Evolutionary conservation across 169 alveolate species (phyloP), one percentile per base, ranked within the genome.

Genomic region (Sarcocystis neurona): DNA sequence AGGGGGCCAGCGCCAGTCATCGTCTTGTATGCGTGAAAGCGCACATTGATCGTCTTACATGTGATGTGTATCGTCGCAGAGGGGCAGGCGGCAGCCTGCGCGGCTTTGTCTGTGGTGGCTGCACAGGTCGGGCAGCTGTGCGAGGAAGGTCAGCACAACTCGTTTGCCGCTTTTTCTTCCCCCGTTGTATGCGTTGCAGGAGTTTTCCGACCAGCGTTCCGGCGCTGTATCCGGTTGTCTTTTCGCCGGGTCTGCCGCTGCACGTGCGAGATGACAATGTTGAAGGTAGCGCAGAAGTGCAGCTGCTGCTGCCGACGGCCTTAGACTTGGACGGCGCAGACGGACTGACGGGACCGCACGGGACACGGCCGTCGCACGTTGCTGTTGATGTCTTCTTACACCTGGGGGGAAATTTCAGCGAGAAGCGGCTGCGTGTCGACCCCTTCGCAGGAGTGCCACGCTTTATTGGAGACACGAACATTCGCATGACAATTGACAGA

Each of bases 201-300:
- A 1, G 34, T 20, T 72, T 39, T 56, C 82, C 82, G 39, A 39
- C 58, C 39, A 1, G 39, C 4, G 6, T 72, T 2, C 82, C 82
- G 1, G 82, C 82, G 0, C 82, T 72, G 32, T 72, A 27, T 37
- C 82, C 82, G 30, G 56, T 27, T 8, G 82, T 72, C 56, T 2
- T 10, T 37, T 1, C 82, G 34, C 48, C 53, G n/a, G 82, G 82
- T 30, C 41, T 39, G 34, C 82, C 82, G 2, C 23, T 72, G 30
- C 20, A 39, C 12, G 56, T 72, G 5, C 82, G 82, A 0, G 82
- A 53, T 39, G 82, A 72, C 82, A 72, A 72, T 39, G 34, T 72
- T 39, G 82, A 72, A 27, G 82, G 82, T 2, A 39, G 34, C 27
- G 82, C 82, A 15, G 58, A 53, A 10, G 58, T 72, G 30, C 48